Evolutionary conservation across 352 stramenopile genomes (phyloP), one percentile per base, ranked within the genome.

Genomic region (Phytopythium litorale): DNA sequence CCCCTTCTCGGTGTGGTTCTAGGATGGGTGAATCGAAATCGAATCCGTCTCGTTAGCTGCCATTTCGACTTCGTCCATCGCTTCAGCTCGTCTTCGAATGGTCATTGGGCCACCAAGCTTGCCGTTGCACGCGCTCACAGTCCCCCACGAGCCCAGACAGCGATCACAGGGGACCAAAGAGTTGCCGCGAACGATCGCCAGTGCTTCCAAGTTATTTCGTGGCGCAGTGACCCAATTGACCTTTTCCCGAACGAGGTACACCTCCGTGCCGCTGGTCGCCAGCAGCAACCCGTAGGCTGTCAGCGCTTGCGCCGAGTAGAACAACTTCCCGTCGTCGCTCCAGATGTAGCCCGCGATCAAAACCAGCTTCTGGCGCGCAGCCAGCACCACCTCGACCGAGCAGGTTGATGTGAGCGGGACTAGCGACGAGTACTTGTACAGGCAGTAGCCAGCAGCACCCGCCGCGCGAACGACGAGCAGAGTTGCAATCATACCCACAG

Each of bases 351-450:
- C 60, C 1, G 30, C 37, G 8, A 71, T 21, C 11, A 62, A 40
- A 5, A 63, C 52, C 51, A 68, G 67, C 49, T 66, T 71, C 19
- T 54, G 63, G n/a, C 56, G 60, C 64, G 21, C 56, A 74, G 3
- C 60, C 56, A 7, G 67, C 58, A 32, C 23, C 37, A 61, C n/a
- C 28, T 32, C 5, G 28, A 32, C 1, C 28, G 28, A 32, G 28
- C 28, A 32, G 28, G 28, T 32, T 32, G 28, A 32, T 32, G 1
- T 32, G 28, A 73, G 51, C 7, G 66, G 49, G 12, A 18, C 12
- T 11, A 58, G 43, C 0, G 59, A 57, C 8, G 56, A 25, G 19
- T 67, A 62, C 8, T 12, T 50, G 28, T 32, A 32, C 28, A 4
- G 5, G 28, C 28, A 32, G 28, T 32, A 32, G 0, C 28, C 28